Conservation (phyloP, 305 asterid genomes). For the Petunia hybrid region DNA sequence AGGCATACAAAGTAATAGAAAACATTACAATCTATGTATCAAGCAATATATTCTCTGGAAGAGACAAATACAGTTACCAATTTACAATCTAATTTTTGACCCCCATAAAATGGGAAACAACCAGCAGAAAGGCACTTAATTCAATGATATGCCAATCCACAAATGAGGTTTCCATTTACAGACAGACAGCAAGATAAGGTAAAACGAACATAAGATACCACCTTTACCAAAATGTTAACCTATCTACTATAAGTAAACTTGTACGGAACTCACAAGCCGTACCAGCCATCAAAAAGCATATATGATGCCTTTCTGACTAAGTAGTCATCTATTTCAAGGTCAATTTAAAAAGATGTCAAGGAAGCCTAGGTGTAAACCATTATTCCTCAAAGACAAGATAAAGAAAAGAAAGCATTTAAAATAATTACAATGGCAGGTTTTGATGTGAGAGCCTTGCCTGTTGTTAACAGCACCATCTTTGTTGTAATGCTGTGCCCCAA, state of each 20-base stretch:
- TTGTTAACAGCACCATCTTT: constrained; percentile 91
- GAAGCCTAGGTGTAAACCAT: constrained; percentile 10
- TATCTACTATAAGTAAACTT: background rate
- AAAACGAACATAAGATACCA: background rate
- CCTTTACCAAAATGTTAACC: background rate
- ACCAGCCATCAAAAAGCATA: background rate
- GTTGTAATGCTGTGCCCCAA: constrained; percentile 95
- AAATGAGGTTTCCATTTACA: background rate
- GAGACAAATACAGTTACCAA: background rate
- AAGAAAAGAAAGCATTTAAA: background rate
- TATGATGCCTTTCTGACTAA: background rate
- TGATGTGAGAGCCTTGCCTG: constrained; percentile 57
- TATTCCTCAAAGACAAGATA: background rate
- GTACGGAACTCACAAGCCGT: background rate
- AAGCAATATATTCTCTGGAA: constrained; percentile 6
- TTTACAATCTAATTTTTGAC: background rate
- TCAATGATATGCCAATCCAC: background rate
- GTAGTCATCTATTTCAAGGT: constrained; percentile 24
- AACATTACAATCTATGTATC: no score
- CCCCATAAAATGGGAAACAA: constrained; percentile 23
- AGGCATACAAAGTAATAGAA: no score
- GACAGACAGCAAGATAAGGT: constrained; percentile 3
- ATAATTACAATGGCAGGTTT: background rate
- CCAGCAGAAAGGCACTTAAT: constrained; percentile 20
- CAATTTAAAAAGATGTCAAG: constrained; percentile 12